A percentile compares a stretch with the other conserved stretches of the same genome.
Evolutionary conservation across 768 basidiomycete genomes (phyloP).

Genomic region (Xerocomellus chrysenteron): DNA sequence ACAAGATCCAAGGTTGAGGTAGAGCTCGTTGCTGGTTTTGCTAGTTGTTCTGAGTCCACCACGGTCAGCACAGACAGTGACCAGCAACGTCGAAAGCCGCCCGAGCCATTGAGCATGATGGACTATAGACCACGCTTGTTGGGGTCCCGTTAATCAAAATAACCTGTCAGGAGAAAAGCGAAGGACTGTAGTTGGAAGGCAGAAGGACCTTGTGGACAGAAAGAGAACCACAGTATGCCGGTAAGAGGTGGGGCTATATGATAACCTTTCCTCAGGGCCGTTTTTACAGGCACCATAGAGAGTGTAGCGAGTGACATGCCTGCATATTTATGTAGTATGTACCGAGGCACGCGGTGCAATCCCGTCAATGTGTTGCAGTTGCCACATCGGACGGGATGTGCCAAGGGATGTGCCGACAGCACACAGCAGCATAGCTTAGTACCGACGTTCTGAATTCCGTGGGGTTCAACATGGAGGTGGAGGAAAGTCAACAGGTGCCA

Average conservation of each 20-base stretch:
- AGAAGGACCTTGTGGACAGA: conserved; percentile 1
- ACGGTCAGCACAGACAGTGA: conserved; percentile 15
- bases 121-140: not conserved
- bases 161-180: not conserved
- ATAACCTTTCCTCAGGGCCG: conserved; percentile 11
- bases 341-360: not conserved
- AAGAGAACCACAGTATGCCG: not conserved
- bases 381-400: too few species aligned
- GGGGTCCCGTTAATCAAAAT: not conserved
- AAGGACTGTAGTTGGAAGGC: conserved; percentile 17
- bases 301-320: not conserved
- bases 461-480: too few species aligned
- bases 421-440: too few species aligned
- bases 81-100: conserved; percentile 9
- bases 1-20: not conserved
- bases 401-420: too few species aligned
- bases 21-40: not conserved
- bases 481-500: too few species aligned
- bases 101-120: conserved; percentile 14
- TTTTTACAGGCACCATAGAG: conserved; percentile 12
- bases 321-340: not conserved
- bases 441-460: too few species aligned
- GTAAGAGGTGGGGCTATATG: conserved; percentile 4
- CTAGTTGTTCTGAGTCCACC: conserved; percentile 3
- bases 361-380: not conserved